phyloP scores from a whole-genome alignment of 345 rosid genomes.

The Hibiscus trionum region DNA sequence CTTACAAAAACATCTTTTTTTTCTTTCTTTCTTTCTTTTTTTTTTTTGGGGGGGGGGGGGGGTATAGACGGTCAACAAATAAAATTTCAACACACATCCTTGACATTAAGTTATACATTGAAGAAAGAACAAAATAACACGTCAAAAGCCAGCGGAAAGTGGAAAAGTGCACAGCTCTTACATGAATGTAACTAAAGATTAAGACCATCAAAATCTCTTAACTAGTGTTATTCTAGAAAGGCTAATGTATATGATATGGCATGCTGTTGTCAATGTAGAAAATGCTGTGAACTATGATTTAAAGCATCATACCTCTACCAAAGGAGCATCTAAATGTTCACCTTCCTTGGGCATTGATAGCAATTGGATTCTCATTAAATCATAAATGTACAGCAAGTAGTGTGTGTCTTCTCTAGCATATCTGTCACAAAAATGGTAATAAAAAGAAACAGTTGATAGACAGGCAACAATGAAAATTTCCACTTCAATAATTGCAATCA shows the following conservation, averaged over 20 bases:
- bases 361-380: slow-evolving; percentile 54
- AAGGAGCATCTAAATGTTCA: slow-evolving; percentile 46
- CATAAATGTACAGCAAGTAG: slow-evolving; percentile 74
- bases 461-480: background rate
- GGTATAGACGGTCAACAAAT: background rate
- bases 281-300: background rate
- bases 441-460: slow-evolving; percentile 14
- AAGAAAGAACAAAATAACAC: background rate
- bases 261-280: background rate
- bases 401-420: slow-evolving; percentile 98
- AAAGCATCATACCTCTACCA: slow-evolving; percentile 51
- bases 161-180: background rate
- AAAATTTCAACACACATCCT: background rate
- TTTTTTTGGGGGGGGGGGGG: too few species aligned
- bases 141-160: background rate
- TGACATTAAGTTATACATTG: background rate
- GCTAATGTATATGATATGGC: background rate
- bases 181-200: background rate
- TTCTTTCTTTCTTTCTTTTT: too few species aligned
- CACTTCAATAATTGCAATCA: background rate
- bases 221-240: background rate
- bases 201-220: background rate
- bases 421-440: slow-evolving; percentile 35
- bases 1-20: background rate
- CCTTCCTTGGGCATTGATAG: slow-evolving; percentile 30